A percentile compares a stretch with the other conserved stretches of the same genome.
phyloP scores from a whole-genome alignment of 495 filamentous ascomycete species.

The Hypoxylon intermedium region DNA sequence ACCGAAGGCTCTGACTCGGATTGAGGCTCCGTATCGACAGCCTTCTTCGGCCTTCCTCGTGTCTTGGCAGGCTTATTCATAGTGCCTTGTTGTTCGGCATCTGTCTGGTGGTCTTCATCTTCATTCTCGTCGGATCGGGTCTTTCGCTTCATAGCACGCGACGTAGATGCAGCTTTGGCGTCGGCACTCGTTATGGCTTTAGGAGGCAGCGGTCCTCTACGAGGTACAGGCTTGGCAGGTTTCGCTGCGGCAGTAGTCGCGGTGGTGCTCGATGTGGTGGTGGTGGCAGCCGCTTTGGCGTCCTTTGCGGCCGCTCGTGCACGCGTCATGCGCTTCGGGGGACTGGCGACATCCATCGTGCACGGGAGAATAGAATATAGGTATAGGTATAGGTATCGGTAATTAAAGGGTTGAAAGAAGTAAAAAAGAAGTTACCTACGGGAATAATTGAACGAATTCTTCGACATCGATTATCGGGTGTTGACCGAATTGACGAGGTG shows the following conservation, averaged over 20 bases:
- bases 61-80: conserved; percentile 42
- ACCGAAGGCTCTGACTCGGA: conserved; percentile 24
- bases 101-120: conserved; percentile 38
- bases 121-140: conserved; percentile 54
- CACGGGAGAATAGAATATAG: conserved; percentile 2
- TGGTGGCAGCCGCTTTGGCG: conserved; percentile 42
- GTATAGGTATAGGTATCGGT: not conserved
- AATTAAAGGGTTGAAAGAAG: conserved; percentile 10
- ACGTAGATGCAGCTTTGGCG: conserved; percentile 9
- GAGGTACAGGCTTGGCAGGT: conserved; percentile 34
- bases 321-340: conserved; percentile 66
- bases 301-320: conserved; percentile 60
- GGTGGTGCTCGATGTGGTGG: conserved; percentile 44
- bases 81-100: conserved; percentile 28
- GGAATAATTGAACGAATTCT: conserved; percentile 16
- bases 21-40: conserved; percentile 25
- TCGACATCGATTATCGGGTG: conserved; percentile 7
- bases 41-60: conserved; percentile 57
- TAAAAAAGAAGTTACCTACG: conserved; percentile 13
- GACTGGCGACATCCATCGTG: conserved; percentile 53
- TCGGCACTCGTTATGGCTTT: conserved; percentile 29
- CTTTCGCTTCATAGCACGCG: conserved; percentile 53
- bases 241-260: conserved; percentile 46
- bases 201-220: conserved; percentile 33
- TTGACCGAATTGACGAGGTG: conserved; percentile 22